Percentiles rank a stretch among this genome's conserved stretches.
Evolutionary conservation across 768 basidiomycete species (phyloP).

Genomic region (Lepiota venenata): DNA sequence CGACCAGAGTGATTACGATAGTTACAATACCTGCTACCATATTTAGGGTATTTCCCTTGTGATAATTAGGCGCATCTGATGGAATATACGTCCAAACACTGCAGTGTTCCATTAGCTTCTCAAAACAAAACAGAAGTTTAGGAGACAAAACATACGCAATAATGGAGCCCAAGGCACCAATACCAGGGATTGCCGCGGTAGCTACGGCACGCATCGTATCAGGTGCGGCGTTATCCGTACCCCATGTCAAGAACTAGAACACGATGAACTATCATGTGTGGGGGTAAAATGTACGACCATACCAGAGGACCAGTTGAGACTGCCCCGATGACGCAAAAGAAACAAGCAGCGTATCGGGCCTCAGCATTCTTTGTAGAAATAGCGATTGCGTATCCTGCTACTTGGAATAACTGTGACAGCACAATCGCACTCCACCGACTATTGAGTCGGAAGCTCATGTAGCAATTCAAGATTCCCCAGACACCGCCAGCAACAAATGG

Average conservation of each 20-base stretch:
- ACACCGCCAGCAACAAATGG: conserved; percentile 39
- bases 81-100: conserved; percentile 49
- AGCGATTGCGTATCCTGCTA: conserved; percentile 42
- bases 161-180: conserved; percentile 42
- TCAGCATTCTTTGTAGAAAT: conserved; percentile 37
- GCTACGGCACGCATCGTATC: conserved; percentile 45
- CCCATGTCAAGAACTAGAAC: conserved; percentile 39
- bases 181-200: conserved; percentile 41
- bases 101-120: neutral
- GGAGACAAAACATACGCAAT: conserved; percentile 34
- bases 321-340: conserved; percentile 37
- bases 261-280: neutral
- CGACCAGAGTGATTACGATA: conserved; percentile 21
- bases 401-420: conserved; percentile 31
- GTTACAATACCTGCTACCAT: conserved; percentile 33
- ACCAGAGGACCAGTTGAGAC: conserved; percentile 35
- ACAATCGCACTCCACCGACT: conserved; percentile 33
- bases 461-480: conserved; percentile 34
- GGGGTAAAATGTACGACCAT: neutral
- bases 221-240: conserved; percentile 45
- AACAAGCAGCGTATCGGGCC: conserved; percentile 46
- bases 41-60: conserved; percentile 44
- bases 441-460: conserved; percentile 32
- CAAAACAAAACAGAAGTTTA: neutral
- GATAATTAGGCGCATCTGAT: conserved; percentile 41